Evolutionary conservation across 805 yeast genomes (phyloP), one percentile per base, ranked within the genome.

Genomic region (Yarrowia divulgata): DNA sequence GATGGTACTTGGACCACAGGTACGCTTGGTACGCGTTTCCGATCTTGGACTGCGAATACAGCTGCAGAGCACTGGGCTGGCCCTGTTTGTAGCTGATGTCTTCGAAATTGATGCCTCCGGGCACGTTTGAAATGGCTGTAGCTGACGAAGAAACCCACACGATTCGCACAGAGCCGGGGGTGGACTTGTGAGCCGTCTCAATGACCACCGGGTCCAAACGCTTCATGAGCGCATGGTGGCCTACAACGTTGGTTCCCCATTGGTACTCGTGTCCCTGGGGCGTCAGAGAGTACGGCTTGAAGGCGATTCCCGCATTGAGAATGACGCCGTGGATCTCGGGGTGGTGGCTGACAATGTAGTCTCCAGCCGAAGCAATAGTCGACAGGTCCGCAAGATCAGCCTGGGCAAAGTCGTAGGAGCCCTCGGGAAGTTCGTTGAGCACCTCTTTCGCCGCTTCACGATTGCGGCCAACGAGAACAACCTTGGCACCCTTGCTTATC

Each of bases 241-340:
- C 87, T n/a, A 85, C 71, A 19, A 74, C 79, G 73, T 85, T 85
- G 29, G 81, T 80, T 8, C 85, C 87, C 48, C 83, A 74, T 64
- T 82, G 84, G 50, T 76, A 69, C 67, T 85, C 87, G 69, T 77
- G 79, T 10, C 84, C 85, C 74, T 85, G 85, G 12, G 73, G 72
- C 3, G 86, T 79, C 35, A 70, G 70, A 8, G 80, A 71, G 0
- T 55, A 64, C 7, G 84, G 81, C 2, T 82, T 81, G 29, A 60
- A 43, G 81, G 81, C 81, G 4, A 83, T 79, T 50, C 84, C 85
- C 9, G 85, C 85, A 73, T 83, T 84, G 72, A 81, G 79, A 37
- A 83, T 74, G 16, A 34, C 55, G 16, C 55, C 55, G n/a, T 50
- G 19, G 8, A 50, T 34, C 19, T 32, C 37, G 13, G 58, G n/a